Evolutionary conservation across 192 early-diverging fungal genomes (phyloP).

Genomic region (Pilobolus umbonatus): DNA sequence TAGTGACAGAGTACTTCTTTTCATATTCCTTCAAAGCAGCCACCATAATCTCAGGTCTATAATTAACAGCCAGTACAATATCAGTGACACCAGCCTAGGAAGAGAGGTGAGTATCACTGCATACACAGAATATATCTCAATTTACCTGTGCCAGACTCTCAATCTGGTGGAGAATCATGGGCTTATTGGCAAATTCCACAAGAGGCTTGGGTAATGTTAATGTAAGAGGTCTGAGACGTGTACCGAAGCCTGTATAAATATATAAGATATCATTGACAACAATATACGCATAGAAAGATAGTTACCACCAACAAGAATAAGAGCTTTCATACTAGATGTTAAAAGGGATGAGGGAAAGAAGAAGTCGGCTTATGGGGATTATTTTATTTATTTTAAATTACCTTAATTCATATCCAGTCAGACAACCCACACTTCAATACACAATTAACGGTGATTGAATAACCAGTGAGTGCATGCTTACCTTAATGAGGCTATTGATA

Average conservation of each 20-base stretch:
- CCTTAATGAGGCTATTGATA: too few species aligned
- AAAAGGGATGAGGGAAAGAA: not conserved
- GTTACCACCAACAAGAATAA: constrained; percentile 80
- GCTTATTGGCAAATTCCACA: constrained; percentile 99
- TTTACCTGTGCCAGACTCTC: constrained; percentile 93
- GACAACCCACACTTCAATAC: too few species aligned
- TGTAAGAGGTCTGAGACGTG: constrained; percentile 95
- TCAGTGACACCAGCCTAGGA: constrained; percentile 92
- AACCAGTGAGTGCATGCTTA: too few species aligned
- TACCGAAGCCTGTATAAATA: constrained; percentile 78
- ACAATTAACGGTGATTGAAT: too few species aligned
- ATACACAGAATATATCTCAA: not conserved
- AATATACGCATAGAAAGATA: not conserved
- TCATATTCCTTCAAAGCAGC: constrained; percentile 91
- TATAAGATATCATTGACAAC: not conserved
- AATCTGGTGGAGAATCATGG: constrained; percentile 99
- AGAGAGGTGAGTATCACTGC: constrained; percentile 10
- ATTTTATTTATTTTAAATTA: too few species aligned
- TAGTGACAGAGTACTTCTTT: constrained; percentile 84
- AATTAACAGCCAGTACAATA: constrained; percentile 98
- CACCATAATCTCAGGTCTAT: constrained; percentile 98
- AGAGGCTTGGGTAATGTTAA: constrained; percentile 96
- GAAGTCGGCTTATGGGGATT: too few species aligned
- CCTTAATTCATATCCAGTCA: too few species aligned
- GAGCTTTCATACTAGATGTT: constrained; percentile 63